Evolutionary conservation across 305 asterid species (phyloP).

Genomic region (Withania somnifera): DNA sequence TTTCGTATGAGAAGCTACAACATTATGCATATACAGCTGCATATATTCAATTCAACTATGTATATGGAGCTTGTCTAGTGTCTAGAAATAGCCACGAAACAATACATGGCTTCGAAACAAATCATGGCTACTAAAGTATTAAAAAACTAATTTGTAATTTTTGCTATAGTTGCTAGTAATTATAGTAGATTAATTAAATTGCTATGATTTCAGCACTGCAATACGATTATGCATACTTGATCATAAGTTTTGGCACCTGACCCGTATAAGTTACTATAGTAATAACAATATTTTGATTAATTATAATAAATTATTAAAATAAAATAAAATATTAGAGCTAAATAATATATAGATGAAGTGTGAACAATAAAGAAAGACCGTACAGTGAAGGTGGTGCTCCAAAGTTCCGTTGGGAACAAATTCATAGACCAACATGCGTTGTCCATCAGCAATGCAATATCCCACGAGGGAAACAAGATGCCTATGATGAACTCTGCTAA

Average conservation of each 20-base stretch:
- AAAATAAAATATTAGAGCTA: background rate
- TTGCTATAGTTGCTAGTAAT: background rate
- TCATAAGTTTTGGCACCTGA: background rate
- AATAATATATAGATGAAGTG: no score
- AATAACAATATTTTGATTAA: background rate
- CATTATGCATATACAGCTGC: background rate
- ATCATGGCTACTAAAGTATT: background rate
- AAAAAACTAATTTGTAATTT: background rate
- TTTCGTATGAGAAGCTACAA: background rate
- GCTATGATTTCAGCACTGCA: no score
- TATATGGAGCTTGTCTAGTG: background rate
- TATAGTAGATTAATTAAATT: no score
- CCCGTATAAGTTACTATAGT: background rate
- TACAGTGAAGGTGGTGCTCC: slow-evolving; percentile 72
- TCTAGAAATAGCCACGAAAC: background rate
- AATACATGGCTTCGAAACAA: no score
- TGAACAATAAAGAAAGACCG: background rate
- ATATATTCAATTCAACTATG: background rate
- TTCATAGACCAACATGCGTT: slow-evolving; percentile 69
- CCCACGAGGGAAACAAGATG: slow-evolving; percentile 80
- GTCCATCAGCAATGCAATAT: slow-evolving; percentile 50
- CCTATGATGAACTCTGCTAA: slow-evolving; percentile 68
- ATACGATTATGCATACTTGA: no score
- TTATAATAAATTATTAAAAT: background rate
- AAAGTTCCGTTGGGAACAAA: slow-evolving; percentile 54